Conservation (phyloP, 371 early-diverging fungal species). For the Funneliformis caledonium region DNA sequence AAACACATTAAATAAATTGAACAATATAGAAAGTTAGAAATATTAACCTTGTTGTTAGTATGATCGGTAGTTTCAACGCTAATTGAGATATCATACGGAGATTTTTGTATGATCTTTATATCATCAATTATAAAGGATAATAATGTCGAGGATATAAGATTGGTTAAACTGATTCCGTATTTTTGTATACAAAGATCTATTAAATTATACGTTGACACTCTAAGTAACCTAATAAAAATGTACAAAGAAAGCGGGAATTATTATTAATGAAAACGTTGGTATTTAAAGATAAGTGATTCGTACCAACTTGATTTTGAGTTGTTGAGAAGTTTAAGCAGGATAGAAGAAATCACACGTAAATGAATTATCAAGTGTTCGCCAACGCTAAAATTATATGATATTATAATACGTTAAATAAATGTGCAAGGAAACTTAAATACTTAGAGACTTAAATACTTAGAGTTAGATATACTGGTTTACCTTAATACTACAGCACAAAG, state of each 20-base stretch:
- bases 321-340: constrained; percentile 50
- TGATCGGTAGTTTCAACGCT: background rate
- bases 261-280: background rate
- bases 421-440: background rate
- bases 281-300: background rate
- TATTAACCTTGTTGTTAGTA: constrained; percentile 15
- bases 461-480: constrained; percentile 42
- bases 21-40: background rate
- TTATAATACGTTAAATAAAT: background rate
- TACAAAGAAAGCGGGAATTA: background rate
- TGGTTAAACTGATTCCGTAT: constrained; percentile 51
- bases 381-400: constrained; percentile 43
- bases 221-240: constrained; percentile 44
- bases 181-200: constrained; percentile 53
- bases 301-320: constrained; percentile 52
- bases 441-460: background rate
- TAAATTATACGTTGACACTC: constrained; percentile 50
- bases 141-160: constrained; percentile 47
- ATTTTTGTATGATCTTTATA: constrained; percentile 37
- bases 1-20: background rate
- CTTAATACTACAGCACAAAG: constrained; percentile 51
- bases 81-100: background rate
- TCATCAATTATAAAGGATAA: constrained; percentile 48
- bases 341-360: constrained; percentile 50
- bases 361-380: constrained; percentile 51